Conservation (phyloP, 192 early-diverging fungal species). For the Entomortierella beljakovae region DNA sequence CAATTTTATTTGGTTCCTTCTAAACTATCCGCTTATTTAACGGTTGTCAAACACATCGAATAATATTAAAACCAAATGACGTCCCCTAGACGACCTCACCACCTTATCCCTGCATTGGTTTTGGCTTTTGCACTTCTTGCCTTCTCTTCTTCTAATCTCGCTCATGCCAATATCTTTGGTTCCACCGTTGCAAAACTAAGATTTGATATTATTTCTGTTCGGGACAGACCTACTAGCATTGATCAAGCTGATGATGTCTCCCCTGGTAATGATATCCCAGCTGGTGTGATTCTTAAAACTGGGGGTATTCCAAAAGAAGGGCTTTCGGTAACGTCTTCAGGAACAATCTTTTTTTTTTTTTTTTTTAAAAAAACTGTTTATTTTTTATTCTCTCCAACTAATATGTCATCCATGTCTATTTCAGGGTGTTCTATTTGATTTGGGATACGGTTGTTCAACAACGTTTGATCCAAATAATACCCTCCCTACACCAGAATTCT, state of each 20-base stretch:
- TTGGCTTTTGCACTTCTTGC: conserved; percentile 1
- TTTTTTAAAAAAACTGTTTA: background rate
- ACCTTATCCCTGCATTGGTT: background rate
- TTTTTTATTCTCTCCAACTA: background rate
- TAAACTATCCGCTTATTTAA: too few relatives aligned
- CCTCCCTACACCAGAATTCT: conserved; percentile 14
- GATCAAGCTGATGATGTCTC: background rate
- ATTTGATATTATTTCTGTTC: conserved; percentile 30
- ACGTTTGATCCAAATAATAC: conserved; percentile 17
- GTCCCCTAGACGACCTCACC: background rate
- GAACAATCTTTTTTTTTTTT: background rate
- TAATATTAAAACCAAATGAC: background rate
- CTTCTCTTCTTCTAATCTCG: background rate
- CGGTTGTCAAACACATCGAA: background rate
- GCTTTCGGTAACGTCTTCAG: conserved; percentile 15
- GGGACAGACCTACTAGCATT: background rate
- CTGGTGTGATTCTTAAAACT: conserved; percentile 3
- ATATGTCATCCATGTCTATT: background rate
- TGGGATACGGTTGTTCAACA: conserved; percentile 37
- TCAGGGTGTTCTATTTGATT: conserved; percentile 36
- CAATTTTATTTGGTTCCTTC: background rate
- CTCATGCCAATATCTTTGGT: conserved; percentile 16
- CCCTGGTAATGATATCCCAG: background rate
- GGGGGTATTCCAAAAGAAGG: conserved; percentile 20
- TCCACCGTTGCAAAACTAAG: background rate